Evolutionary conservation across 1,139 yeast species (phyloP).

Genomic region (Kurtzmaniella quercitrusa): DNA sequence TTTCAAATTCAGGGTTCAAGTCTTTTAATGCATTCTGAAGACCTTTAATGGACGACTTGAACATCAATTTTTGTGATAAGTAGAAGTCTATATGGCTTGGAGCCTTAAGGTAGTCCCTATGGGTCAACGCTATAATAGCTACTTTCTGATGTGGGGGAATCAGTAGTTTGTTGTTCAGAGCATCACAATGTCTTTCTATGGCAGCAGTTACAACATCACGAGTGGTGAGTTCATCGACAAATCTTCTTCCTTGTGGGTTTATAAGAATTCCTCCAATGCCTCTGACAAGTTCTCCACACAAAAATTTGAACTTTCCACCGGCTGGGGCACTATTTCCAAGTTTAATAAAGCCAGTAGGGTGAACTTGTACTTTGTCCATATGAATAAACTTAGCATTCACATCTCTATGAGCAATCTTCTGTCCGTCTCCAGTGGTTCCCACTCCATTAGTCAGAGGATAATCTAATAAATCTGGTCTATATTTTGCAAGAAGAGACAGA

Average conservation of each 20-base stretch:
- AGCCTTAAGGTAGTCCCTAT: slow-evolving; percentile 24
- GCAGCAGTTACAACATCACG: slow-evolving; percentile 30
- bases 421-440: slow-evolving; percentile 37
- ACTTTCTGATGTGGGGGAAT: slow-evolving; percentile 13
- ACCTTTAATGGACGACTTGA: slow-evolving; percentile 20
- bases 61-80: slow-evolving; percentile 21
- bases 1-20: slow-evolving; percentile 13
- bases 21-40: slow-evolving; percentile 13
- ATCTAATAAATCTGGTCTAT: slow-evolving; percentile 28
- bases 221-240: slow-evolving; percentile 32
- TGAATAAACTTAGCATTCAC: slow-evolving; percentile 28
- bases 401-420: slow-evolving; percentile 28
- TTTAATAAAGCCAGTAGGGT: slow-evolving; percentile 37
- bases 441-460: slow-evolving; percentile 35
- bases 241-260: slow-evolving; percentile 27
- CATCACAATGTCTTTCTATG: slow-evolving; percentile 18
- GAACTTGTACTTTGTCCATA: slow-evolving; percentile 36
- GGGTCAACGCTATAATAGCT: slow-evolving; percentile 23
- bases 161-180: slow-evolving; percentile 10
- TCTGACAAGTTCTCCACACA: slow-evolving; percentile 35
- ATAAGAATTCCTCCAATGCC: slow-evolving; percentile 37
- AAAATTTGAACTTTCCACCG: slow-evolving; percentile 22
- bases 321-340: slow-evolving; percentile 10
- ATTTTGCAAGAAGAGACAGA: slow-evolving; percentile 18
- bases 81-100: slow-evolving; percentile 28